Conservation (phyloP, 2,329 filamentous ascomycete species). For the Penicillium sp. region DNA sequence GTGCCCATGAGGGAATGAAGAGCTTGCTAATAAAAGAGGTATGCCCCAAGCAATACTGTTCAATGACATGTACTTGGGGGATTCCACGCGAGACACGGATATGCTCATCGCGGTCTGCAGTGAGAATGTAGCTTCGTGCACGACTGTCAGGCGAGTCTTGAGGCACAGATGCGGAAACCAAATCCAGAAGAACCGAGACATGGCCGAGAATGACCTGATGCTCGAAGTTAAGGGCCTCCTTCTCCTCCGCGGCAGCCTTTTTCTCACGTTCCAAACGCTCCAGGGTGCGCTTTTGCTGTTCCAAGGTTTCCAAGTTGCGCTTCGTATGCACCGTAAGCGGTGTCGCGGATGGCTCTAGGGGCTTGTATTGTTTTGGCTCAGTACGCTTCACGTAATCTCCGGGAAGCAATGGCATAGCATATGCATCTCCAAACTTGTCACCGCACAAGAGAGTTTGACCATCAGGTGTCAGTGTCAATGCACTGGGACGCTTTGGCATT, state of each 20-base stretch:
- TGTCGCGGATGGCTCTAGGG: conserved; percentile 47
- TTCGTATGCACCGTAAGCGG: conserved; percentile 58
- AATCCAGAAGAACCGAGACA: conserved; percentile 85
- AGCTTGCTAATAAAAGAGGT: conserved; percentile 75
- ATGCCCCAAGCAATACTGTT: conserved; percentile 84
- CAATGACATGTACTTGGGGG: conserved; percentile 81
- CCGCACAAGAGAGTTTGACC: conserved; percentile 69
- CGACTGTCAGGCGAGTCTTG: conserved; percentile 45
- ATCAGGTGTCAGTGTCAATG: conserved; percentile 65
- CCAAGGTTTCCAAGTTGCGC: conserved; percentile 54
- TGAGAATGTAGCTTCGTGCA: conserved; percentile 57
- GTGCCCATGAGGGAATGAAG: conserved; percentile 54
- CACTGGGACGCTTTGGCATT: conserved; percentile 87
- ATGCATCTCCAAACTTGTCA: conserved; percentile 97
- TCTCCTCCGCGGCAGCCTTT: conserved; percentile 40
- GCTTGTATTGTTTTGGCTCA: conserved; percentile 37
- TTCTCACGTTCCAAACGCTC: conserved; percentile 36
- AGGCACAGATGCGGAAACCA: conserved; percentile 53
- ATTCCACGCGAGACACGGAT: conserved; percentile 78
- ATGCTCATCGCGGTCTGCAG: conserved; percentile 70
- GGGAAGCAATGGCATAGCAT: conserved; percentile 68
- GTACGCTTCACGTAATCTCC: conserved; percentile 31
- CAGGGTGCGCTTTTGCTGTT: conserved; percentile 47
- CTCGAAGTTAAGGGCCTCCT: conserved; percentile 58
- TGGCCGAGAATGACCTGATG: conserved; percentile 79